Evolutionary conservation across 495 filamentous ascomycete genomes (phyloP), one percentile per base, ranked within the genome.

Genomic region (Neurospora tetrasperma): DNA sequence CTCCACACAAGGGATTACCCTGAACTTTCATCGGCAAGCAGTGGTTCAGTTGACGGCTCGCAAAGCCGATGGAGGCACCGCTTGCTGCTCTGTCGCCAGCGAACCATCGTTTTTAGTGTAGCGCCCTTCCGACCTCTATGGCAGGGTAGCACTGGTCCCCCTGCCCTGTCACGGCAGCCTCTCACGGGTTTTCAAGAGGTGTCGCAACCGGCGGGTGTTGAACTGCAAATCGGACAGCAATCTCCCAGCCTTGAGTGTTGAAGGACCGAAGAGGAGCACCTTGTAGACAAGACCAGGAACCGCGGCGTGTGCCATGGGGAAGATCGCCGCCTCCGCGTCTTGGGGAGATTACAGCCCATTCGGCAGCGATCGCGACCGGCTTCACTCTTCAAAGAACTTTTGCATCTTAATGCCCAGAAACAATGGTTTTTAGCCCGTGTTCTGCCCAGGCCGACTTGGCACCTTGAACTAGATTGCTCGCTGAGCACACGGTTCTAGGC

Each of bases 391-490:
- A 40, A 42, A 42, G 71, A 42, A 71, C 20, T 73, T 70, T 54
- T 43, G 40, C 48, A 43, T 71, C 71, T 72, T 73, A 76, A 73
- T 70, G 78, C 78, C 77, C 75, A 79, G 78, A 77, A 42, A 71
- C 74, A 77, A 75, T 70, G 68, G 75, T 77, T 77, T 77, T 77
- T 75, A 69, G 46, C 71, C 41, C 38, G 69, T 73, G 72, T 71
- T 66, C 72, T 38, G 73, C 27, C 75, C 70, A 79, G 69, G 27
- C 42, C 69, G 16, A 42, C 79, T 80, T 79, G 78, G 79, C 79
- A 78, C 78, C 76, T 79, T 78, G 79, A 73, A 76, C 75, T 73
- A 80, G 74, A 78, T 77, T 79, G 73, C 68, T 75, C 76, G 74
- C 73, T 62, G 78, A 78, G 59, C 70, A 72, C 43, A 66, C 69